Evolutionary conservation across 495 filamentous ascomycete genomes (phyloP).

Genomic region (Hypoxylon trugodes): DNA sequence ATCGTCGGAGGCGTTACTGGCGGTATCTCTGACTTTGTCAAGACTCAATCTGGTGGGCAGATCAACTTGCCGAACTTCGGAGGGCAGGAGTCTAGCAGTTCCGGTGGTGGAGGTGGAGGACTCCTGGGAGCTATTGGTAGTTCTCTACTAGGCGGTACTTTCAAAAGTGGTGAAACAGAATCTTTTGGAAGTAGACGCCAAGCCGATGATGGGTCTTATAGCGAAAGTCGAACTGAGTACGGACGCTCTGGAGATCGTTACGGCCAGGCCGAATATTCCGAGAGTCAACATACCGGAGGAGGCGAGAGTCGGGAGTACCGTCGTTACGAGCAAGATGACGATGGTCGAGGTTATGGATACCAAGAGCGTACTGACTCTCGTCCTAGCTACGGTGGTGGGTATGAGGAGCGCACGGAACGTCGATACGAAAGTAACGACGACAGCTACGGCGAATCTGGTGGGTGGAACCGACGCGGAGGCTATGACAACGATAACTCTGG

Average conservation of each 20-base stretch:
- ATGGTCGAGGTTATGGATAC: slow-evolving; percentile 48
- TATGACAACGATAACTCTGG: slow-evolving; percentile 34
- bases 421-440: slow-evolving; percentile 42
- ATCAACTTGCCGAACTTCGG: slow-evolving; percentile 42
- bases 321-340: slow-evolving; percentile 51
- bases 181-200: slow-evolving; percentile 48
- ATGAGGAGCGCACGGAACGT: slow-evolving; percentile 50
- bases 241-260: slow-evolving; percentile 56
- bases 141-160: slow-evolving; percentile 57
- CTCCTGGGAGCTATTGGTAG: slow-evolving; percentile 55
- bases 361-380: slow-evolving; percentile 43
- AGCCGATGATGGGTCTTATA: slow-evolving; percentile 54
- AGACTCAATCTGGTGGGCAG: slow-evolving; percentile 41
- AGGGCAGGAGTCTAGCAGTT: slow-evolving; percentile 36
- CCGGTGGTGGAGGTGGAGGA: slow-evolving; percentile 49
- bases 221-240: slow-evolving; percentile 53
- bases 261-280: slow-evolving; percentile 56
- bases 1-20: slow-evolving; percentile 57
- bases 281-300: slow-evolving; percentile 54
- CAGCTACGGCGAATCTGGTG: slow-evolving; percentile 37
- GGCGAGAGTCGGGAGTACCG: slow-evolving; percentile 56
- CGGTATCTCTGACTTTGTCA: slow-evolving; percentile 48
- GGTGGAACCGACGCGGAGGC: slow-evolving; percentile 22
- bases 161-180: slow-evolving; percentile 52
- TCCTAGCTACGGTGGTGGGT: slow-evolving; percentile 39